These are phyloP conservation scores for Aristolochia contorta DNA, from an alignment of 164 flowering plant genomes.

Conservation along the genomic window DNA sequence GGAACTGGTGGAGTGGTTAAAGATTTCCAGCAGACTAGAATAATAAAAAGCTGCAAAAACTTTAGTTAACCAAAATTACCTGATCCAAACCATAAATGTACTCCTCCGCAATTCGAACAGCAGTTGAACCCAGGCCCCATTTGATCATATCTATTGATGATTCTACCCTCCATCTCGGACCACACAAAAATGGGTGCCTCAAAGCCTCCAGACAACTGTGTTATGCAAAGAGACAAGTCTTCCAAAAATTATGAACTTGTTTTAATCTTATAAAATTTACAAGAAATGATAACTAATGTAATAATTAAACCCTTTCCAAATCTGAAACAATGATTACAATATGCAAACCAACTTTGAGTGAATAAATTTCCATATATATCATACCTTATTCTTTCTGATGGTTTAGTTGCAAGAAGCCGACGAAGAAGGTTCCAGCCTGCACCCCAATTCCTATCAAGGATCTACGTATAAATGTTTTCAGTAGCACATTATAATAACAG, in stretches of 20 bases:
- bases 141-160: conserved; percentile 77
- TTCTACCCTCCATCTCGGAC: conserved; percentile 90
- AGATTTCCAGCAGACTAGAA: not conserved
- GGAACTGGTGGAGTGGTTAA: not conserved
- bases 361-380: not conserved
- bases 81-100: conserved; percentile 82
- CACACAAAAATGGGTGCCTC: conserved; percentile 94
- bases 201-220: conserved; percentile 81
- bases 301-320: too few species aligned
- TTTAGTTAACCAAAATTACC: conserved; percentile 27
- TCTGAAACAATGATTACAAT: too few species aligned
- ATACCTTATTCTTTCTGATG: conserved; percentile 76
- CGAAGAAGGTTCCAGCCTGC: conserved; percentile 97
- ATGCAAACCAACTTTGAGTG: not conserved
- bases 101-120: conserved; percentile 84
- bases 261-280: too few species aligned
- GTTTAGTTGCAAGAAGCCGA: conserved; percentile 67
- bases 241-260: too few species aligned
- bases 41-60: not conserved
- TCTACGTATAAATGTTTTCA: conserved; percentile 28
- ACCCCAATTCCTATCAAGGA: conserved; percentile 96
- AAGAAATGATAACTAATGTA: too few species aligned
- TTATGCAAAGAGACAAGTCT: too few species aligned
- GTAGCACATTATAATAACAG: not conserved
- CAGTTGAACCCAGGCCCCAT: conserved; percentile 98